Conservation (phyloP, 2,329 filamentous ascomycete species). For the Botryotinia convoluta region DNA sequence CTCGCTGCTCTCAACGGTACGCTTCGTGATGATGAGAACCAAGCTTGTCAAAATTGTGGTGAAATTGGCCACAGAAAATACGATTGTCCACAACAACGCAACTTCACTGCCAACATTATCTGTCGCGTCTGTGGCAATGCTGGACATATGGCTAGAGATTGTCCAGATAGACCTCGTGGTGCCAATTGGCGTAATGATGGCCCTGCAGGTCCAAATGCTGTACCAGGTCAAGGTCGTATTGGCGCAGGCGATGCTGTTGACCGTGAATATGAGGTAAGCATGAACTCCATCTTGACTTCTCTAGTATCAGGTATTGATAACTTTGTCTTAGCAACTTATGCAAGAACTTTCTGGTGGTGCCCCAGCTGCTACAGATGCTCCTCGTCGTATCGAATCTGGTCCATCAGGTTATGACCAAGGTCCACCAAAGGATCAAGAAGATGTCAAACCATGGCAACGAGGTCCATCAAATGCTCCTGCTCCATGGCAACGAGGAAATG, state of each 20-base stretch:
- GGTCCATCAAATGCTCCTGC: slow-evolving; percentile 80
- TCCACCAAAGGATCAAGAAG: slow-evolving; percentile 44
- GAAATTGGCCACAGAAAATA: slow-evolving; percentile 99
- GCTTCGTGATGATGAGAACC: slow-evolving; percentile 97
- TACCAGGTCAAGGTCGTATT: slow-evolving; percentile 57
- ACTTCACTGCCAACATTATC: slow-evolving; percentile 99
- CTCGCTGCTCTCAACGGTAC: slow-evolving; percentile 98
- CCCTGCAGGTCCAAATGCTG: slow-evolving; percentile 46
- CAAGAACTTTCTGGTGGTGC: slow-evolving; percentile 84
- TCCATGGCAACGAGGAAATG: slow-evolving; percentile 61
- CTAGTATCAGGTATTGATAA: slow-evolving; percentile 29
- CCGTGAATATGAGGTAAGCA: slow-evolving; percentile 86
- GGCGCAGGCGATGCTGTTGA: slow-evolving; percentile 80
- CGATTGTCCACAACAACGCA: slow-evolving; percentile 95
- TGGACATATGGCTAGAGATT: slow-evolving; percentile 97
- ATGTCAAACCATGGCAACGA: slow-evolving; percentile 83
- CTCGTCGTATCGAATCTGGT: slow-evolving; percentile 82
- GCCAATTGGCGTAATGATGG: slow-evolving; percentile 86
- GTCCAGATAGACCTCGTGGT: slow-evolving; percentile 78
- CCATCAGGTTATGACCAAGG: slow-evolving; percentile 58
- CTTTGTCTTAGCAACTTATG: slow-evolving; percentile 78
- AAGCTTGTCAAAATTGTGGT: slow-evolving; percentile 98
- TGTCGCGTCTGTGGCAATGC: slow-evolving; percentile 97
- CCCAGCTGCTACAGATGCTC: slow-evolving; percentile 56
- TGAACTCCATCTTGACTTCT: not conserved